phyloP scores from a whole-genome alignment of 345 rosid genomes.

The Populus simonii region DNA sequence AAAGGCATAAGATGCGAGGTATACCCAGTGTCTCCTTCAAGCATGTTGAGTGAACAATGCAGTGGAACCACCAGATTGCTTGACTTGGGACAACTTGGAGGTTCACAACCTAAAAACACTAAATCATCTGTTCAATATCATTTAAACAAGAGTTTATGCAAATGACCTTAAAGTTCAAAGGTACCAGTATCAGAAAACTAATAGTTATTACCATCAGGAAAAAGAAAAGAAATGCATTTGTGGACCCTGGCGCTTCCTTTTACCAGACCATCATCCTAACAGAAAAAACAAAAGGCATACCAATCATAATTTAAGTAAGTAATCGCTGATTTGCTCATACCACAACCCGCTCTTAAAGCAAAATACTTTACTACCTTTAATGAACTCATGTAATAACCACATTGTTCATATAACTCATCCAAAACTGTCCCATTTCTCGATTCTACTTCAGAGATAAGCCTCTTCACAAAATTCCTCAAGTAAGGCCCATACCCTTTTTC shows the following conservation, averaged over 20 bases:
- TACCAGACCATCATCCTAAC: constrained; percentile 42
- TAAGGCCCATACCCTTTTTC: constrained; percentile 46
- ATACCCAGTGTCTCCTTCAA: constrained; percentile 91
- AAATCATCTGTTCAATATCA: constrained; percentile 10
- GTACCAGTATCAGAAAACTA: constrained; percentile 1
- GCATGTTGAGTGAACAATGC: constrained; percentile 78
- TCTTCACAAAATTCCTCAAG: constrained; percentile 61
- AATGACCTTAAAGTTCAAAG: neutral
- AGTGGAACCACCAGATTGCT: constrained; percentile 53
- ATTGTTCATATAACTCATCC: constrained; percentile 68
- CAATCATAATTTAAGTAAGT: neutral
- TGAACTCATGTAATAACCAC: constrained; percentile 49
- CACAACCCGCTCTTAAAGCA: neutral
- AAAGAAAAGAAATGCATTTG: constrained; percentile 70
- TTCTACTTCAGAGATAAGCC: constrained; percentile 68
- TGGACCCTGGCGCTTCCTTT: constrained; percentile 47
- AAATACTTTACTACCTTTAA: constrained; percentile 42
- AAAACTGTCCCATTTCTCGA: constrained; percentile 42
- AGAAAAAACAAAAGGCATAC: neutral
- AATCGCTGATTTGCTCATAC: neutral
- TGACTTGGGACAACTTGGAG: constrained; percentile 40
- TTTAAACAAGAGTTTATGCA: neutral
- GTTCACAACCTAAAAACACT: constrained; percentile 38
- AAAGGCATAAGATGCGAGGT: constrained; percentile 7
- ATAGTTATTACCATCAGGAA: constrained; percentile 53